Evolutionary conservation across 192 early-diverging fungal species (phyloP), one percentile per base, ranked within the genome.

Genomic region (Rhizoclosmatium globosum): DNA sequence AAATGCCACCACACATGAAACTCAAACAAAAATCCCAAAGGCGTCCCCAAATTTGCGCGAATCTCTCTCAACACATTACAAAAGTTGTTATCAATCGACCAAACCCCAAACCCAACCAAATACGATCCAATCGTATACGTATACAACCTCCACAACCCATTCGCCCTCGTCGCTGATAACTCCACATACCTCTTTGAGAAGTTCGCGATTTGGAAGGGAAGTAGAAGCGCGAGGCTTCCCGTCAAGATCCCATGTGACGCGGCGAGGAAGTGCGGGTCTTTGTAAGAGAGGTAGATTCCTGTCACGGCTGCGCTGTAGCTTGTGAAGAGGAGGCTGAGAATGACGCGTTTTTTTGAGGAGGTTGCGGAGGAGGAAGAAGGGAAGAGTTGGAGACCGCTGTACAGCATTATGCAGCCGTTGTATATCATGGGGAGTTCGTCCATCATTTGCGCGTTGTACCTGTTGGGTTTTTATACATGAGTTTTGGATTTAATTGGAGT

Each of bases 381-480:
- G 38, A 50, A 79, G 50, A 58, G 2, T 47, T 60, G 57, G 41
- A 79, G 72, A 67, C 90, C 81, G 53, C 81, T 87, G 68, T 64
- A 59, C 4, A 79, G n/a, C 47, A 31, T 47, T 64, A 81, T 74
- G 60, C 72, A 74, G 17, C 31, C 72, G 59, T 74, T 74, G 31
- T 65, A 82, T 19, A 76, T 85, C 88, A 89, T 95, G 64, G 94
- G 94, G 43, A 95, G 81, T 82, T 95, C 94, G 81, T 95, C 94
- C 72, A 74, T 15, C 72, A 74, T 74, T 44, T 74, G 72, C 6
- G 66, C 66, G 46, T 68, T 31, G 21, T 38, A 68, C 66, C 66
- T 68, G 1, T 42, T 31, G 4, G 56, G 31, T 31, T 31, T 31
- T 31, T 31, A 31, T 31, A 31, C 31, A 31, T 31, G 31, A 31